Percentiles rank a stretch among this genome's conserved stretches.
Evolutionary conservation across 1,284 basidiomycete species (phyloP).

Genomic region (Ganoderma sinense): DNA sequence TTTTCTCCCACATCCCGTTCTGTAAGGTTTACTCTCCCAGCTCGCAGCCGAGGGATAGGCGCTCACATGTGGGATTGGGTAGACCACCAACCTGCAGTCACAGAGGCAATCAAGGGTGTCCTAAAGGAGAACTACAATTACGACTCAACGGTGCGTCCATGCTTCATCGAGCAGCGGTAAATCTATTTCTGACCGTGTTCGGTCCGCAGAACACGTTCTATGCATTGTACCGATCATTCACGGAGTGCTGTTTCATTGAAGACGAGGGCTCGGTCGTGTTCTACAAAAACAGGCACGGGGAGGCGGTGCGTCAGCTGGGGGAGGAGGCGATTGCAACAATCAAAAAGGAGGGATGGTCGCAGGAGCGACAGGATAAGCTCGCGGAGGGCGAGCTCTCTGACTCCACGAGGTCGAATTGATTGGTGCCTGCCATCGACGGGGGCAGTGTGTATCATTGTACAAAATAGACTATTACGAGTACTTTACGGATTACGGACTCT

Average conservation of each 20-base stretch:
- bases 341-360: constrained; percentile 30
- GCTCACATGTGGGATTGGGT: constrained; percentile 46
- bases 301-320: constrained; percentile 34
- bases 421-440: background rate
- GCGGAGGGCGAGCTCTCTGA: constrained; percentile 15
- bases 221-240: constrained; percentile 46
- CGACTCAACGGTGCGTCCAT: constrained; percentile 52
- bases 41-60: background rate
- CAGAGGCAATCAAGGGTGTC: constrained; percentile 38
- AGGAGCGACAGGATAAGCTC: constrained; percentile 31
- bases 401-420: constrained; percentile 4
- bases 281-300: constrained; percentile 74
- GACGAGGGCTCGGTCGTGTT: constrained; percentile 80
- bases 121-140: constrained; percentile 47
- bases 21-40: constrained; percentile 34
- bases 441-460: background rate
- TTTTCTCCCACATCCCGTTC: constrained; percentile 47
- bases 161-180: background rate
- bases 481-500: background rate
- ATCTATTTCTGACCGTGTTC: background rate
- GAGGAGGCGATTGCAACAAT: constrained; percentile 24
- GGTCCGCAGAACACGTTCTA: constrained; percentile 40
- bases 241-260: constrained; percentile 67
- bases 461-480: background rate
- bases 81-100: constrained; percentile 45